A percentile compares a stretch with the other conserved stretches of the same genome.
These are phyloP conservation scores for Panicum hallii DNA, from an alignment of 202 grass and related monocot species.

Conservation along the genomic window DNA sequence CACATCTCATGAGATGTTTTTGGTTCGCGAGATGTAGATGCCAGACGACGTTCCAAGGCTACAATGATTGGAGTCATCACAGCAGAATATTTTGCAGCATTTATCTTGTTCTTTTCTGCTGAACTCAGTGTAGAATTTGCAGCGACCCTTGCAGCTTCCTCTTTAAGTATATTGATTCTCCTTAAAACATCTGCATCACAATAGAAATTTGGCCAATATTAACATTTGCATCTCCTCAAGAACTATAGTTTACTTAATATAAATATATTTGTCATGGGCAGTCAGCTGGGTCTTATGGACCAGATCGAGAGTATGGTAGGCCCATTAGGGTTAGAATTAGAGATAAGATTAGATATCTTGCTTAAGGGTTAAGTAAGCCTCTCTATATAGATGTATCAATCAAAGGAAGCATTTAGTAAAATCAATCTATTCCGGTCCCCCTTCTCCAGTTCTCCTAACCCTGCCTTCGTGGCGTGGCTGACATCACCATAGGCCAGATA, in stretches of 20 bases:
- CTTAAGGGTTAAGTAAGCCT: not conserved
- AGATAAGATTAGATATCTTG: constrained; percentile 4
- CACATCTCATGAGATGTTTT: constrained; percentile 88
- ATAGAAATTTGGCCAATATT: constrained; percentile 40
- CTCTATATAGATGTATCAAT: not conserved
- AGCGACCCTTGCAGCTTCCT: constrained; percentile 89
- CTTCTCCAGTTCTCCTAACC: too few relatives aligned
- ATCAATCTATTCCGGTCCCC: not conserved
- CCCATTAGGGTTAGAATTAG: not conserved
- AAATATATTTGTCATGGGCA: constrained; percentile 29
- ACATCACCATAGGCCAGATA: constrained; percentile 23
- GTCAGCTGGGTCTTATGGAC: not conserved
- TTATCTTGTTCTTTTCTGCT: constrained; percentile 95
- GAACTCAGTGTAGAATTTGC: constrained; percentile 87
- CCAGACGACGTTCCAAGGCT: constrained; percentile 88
- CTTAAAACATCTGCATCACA: constrained; percentile 83
- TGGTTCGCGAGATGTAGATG: constrained; percentile 89
- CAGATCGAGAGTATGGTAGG: too few relatives aligned
- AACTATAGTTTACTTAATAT: constrained; percentile 33
- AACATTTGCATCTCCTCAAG: constrained; percentile 28
- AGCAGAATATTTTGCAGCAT: constrained; percentile 92
- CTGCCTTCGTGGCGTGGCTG: not conserved
- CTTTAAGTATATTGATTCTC: constrained; percentile 94
- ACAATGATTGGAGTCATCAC: constrained; percentile 98
- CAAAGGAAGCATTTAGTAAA: not conserved